phyloP scores from a whole-genome alignment of 768 basidiomycete genomes.

The Cyclocybe aegerita region DNA sequence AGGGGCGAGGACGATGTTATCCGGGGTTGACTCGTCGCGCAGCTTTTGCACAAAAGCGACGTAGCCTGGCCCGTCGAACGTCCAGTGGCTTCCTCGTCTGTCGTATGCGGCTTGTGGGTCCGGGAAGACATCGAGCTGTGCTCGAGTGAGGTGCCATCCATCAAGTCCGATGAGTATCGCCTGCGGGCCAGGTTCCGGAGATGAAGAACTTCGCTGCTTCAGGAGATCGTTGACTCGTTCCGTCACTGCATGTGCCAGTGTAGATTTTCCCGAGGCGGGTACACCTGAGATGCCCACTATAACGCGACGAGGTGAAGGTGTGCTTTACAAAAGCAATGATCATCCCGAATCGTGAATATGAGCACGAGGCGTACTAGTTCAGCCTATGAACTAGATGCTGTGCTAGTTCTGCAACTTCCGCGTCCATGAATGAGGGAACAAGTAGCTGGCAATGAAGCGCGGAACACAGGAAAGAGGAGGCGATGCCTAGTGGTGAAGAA shows the following conservation, averaged over 20 bases:
- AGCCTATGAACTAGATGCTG: conserved; percentile 26
- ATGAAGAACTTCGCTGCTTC: neutral
- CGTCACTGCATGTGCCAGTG: conserved; percentile 62
- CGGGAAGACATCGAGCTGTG: conserved; percentile 71
- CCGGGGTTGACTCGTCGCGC: conserved; percentile 25
- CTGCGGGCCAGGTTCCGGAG: conserved; percentile 7
- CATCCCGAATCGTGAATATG: neutral
- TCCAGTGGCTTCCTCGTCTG: conserved; percentile 87
- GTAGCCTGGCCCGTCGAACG: conserved; percentile 80
- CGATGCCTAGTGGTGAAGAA: neutral
- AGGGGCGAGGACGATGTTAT: conserved; percentile 56
- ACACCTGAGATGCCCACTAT: conserved; percentile 75
- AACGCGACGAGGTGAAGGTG: conserved; percentile 42
- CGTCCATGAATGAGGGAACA: conserved; percentile 17
- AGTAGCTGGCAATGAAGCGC: neutral
- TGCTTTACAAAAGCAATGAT: conserved; percentile 25
- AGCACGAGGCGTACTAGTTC: conserved; percentile 30
- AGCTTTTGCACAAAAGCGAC: conserved; percentile 63
- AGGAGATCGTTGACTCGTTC: conserved; percentile 49
- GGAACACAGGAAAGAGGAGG: neutral
- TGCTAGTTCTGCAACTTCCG: conserved; percentile 21
- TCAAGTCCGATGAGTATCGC: conserved; percentile 81
- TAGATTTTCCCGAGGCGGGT: conserved; percentile 88
- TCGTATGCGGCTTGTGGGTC: conserved; percentile 79
- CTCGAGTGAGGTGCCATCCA: conserved; percentile 88